phyloP scores from a whole-genome alignment of 331 rosid genomes.

The Prunus yedoensis region DNA sequence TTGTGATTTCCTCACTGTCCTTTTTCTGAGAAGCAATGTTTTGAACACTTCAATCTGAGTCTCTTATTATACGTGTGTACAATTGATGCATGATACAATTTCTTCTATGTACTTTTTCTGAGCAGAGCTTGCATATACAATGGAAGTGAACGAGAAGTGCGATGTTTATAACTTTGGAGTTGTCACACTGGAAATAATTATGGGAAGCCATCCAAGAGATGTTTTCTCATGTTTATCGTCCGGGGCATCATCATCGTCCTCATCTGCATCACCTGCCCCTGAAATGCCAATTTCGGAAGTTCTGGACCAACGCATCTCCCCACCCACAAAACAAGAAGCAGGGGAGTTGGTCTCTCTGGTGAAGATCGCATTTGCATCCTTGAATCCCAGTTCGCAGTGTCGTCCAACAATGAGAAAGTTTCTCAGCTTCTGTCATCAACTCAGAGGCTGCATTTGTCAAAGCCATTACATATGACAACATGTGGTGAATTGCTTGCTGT shows the following conservation, averaged over 20 bases:
- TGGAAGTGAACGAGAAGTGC: slow-evolving; percentile 15
- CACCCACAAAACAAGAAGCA: slow-evolving; percentile 13
- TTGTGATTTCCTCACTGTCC: no score
- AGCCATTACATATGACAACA: no score
- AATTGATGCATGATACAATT: no score
- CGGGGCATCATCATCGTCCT: background rate
- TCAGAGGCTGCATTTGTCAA: no score
- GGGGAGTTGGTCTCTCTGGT: slow-evolving; percentile 11
- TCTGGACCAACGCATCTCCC: slow-evolving; percentile 27
- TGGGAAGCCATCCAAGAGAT: slow-evolving; percentile 39
- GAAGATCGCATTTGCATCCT: slow-evolving; percentile 10
- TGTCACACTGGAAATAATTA: slow-evolving; percentile 19
- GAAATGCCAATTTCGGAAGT: background rate
- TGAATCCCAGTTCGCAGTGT: background rate
- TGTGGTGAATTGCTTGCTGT: no score
- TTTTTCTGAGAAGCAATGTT: no score
- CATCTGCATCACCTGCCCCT: background rate
- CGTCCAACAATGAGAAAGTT: no score
- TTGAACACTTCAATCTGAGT: no score
- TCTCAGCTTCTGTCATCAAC: no score
- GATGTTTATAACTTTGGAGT: slow-evolving; percentile 36
- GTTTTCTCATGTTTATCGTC: background rate
- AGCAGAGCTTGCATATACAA: slow-evolving; percentile 22
- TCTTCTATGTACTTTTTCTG: background rate
- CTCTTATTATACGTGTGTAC: no score